These are phyloP conservation scores for Isabelozyma heimii DNA, from an alignment of 805 yeast species.

Conservation along the genomic window DNA sequence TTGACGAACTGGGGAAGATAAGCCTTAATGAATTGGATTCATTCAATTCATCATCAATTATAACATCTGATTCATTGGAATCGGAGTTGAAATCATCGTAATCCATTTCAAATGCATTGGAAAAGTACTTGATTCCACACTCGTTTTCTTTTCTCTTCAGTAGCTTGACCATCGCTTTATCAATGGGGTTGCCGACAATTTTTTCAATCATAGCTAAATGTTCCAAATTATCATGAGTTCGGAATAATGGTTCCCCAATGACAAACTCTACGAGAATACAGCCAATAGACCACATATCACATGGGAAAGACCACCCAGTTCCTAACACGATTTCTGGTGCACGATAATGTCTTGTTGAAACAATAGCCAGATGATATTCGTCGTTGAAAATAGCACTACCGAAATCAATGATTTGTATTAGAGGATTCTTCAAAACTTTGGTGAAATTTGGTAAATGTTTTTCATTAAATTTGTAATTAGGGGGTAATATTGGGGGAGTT, in stretches of 20 bases:
- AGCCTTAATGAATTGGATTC: constrained; percentile 24
- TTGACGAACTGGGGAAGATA: constrained; percentile 36
- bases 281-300: constrained; percentile 97
- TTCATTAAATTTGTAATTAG: constrained; percentile 9
- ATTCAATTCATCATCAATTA: constrained; percentile 28
- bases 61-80: constrained; percentile 17
- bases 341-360: constrained; percentile 92
- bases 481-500: constrained; percentile 6
- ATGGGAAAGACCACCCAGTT: constrained; percentile 94
- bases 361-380: constrained; percentile 89
- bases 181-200: constrained; percentile 57
- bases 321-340: constrained; percentile 97
- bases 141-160: constrained; percentile 37
- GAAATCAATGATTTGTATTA: constrained; percentile 88
- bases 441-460: constrained; percentile 24
- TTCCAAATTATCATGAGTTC: constrained; percentile 91
- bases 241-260: constrained; percentile 92
- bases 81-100: constrained; percentile 3
- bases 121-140: constrained; percentile 39
- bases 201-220: constrained; percentile 95
- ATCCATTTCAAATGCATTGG: constrained; percentile 15
- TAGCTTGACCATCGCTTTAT: constrained; percentile 34
- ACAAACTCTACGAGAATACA: constrained; percentile 88
- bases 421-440: constrained; percentile 68
- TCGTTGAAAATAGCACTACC: constrained; percentile 96